phyloP scores from a whole-genome alignment of 169 alveolate genomes.

The Pseudocohnilembus persalinus region DNA sequence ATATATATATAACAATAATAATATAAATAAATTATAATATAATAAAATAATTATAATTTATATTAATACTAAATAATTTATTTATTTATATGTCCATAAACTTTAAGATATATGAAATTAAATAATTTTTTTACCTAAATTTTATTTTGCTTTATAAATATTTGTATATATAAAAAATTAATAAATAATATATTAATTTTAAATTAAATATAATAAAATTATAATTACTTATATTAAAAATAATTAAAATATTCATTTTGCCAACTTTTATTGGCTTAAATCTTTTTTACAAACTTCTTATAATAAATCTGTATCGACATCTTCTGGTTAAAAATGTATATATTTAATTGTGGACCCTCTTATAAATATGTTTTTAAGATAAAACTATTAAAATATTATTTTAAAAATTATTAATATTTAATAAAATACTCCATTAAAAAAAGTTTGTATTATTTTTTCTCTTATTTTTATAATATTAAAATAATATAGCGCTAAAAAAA shows the following conservation, averaged over 20 bases:
- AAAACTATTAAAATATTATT: conserved; percentile 45
- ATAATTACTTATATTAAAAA: background rate
- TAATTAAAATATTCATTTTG: background rate
- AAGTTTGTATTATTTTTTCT: background rate
- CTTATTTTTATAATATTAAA: background rate
- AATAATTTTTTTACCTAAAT: background rate
- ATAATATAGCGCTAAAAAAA: background rate
- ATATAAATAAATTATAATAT: no score
- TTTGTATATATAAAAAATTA: background rate
- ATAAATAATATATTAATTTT: background rate
- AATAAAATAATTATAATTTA: no score
- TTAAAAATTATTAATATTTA: background rate
- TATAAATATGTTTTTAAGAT: conserved; percentile 92
- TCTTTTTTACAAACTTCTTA: conserved; percentile 91
- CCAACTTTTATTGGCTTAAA: conserved; percentile 46
- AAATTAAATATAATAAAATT: background rate
- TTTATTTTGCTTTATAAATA: background rate
- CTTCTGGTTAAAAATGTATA: conserved; percentile 88
- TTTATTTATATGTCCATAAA: background rate
- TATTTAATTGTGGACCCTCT: conserved; percentile 96
- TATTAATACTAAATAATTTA: no score
- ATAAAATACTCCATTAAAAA: background rate
- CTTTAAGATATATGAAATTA: no score
- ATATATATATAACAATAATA: no score
- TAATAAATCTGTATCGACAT: conserved; percentile 88